Evolutionary conservation across 2,329 filamentous ascomycete species (phyloP).

Genomic region (Nigrospora sphaerica): DNA sequence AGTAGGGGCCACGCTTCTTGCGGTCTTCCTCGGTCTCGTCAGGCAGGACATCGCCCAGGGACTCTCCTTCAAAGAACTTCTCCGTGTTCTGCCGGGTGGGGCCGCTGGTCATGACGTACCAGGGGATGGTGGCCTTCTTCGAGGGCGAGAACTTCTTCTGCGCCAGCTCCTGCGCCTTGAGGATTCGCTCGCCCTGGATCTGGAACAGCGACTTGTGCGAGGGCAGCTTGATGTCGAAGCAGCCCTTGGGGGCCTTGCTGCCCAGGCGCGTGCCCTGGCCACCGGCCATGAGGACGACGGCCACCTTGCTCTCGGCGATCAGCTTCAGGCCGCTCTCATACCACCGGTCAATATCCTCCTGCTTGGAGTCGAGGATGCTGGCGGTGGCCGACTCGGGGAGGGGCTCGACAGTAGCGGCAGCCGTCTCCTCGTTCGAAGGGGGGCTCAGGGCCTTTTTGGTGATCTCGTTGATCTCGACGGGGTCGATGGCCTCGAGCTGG

Average conservation of each 20-base stretch:
- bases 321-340: slow-evolving; percentile 77
- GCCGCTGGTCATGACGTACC: slow-evolving; percentile 99
- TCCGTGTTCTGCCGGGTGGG: slow-evolving; percentile 90
- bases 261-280: slow-evolving; percentile 93
- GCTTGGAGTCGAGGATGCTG: slow-evolving; percentile 83
- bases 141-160: slow-evolving; percentile 57
- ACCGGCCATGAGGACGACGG: slow-evolving; percentile 93
- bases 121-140: slow-evolving; percentile 65
- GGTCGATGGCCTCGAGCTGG: slow-evolving; percentile 78
- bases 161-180: slow-evolving; percentile 76
- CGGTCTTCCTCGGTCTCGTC: slow-evolving; percentile 57
- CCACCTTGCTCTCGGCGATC: slow-evolving; percentile 66
- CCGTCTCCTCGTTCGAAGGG: slow-evolving; percentile 49
- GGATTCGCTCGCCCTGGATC: slow-evolving; percentile 91
- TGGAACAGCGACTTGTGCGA: slow-evolving; percentile 95
- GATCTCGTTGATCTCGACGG: slow-evolving; percentile 80
- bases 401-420: slow-evolving; percentile 56
- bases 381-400: slow-evolving; percentile 81
- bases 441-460: slow-evolving; percentile 77
- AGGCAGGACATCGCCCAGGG: slow-evolving; percentile 16
- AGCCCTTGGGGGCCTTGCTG: slow-evolving; percentile 93
- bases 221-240: slow-evolving; percentile 91
- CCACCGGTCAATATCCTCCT: slow-evolving; percentile 75
- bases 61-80: slow-evolving; percentile 62
- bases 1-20: slow-evolving; percentile 48